Evolutionary conservation across 805 yeast genomes (phyloP), one percentile per base, ranked within the genome.

Genomic region (Yarrowia hollandica): DNA sequence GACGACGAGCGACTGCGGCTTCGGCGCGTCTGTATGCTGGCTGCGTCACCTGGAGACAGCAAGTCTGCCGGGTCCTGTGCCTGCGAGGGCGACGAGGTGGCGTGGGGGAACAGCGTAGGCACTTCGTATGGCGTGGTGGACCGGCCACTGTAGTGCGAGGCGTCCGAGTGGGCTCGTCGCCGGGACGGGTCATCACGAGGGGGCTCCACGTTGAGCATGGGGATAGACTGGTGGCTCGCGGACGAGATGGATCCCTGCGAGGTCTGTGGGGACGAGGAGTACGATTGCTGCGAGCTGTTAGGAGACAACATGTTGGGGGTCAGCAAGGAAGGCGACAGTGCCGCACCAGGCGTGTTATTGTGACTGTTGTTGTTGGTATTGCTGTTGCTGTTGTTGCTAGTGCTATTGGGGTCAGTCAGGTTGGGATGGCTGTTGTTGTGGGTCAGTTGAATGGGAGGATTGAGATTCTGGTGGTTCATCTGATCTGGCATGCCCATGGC

Each of bases 31-130:
- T 48, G 55, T 31, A 48, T 31, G 21, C 39, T 22, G 22, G 39
- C 55, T 19, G 55, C 55, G 25, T 48, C 55, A 2, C 55, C 39
- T 2, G 55, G 55, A 48, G 55, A 48, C 30, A 48, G 55, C 55
- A 48, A 15, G 39, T 48, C 55, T 7, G 55, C 55, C 12, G 55
- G 55, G 18, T 48, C 55, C 25, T 28, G 34, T 5, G 28, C 23
- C 26, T 44, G 54, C 2, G 39, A 31, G 2, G 55, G 39, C 31
- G 55, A 44, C 5, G 54, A 23, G 14, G 28, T 10, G 5, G 55
- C 39, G 30, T 48, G 55, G 15, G 55, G 55, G 14, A 48, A 48
- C 11, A 48, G 39, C 21, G 55, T 48, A 16, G 55, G 55, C 15
- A 48, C 55, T 16, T 48, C 55, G 25, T 33, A 48, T 7, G 55